A percentile compares a stretch with the other conserved stretches of the same genome.
These are phyloP conservation scores for Cutaneotrichosporon sp. DNA, from an alignment of 1,284 basidiomycete species.

Conservation along the genomic window DNA sequence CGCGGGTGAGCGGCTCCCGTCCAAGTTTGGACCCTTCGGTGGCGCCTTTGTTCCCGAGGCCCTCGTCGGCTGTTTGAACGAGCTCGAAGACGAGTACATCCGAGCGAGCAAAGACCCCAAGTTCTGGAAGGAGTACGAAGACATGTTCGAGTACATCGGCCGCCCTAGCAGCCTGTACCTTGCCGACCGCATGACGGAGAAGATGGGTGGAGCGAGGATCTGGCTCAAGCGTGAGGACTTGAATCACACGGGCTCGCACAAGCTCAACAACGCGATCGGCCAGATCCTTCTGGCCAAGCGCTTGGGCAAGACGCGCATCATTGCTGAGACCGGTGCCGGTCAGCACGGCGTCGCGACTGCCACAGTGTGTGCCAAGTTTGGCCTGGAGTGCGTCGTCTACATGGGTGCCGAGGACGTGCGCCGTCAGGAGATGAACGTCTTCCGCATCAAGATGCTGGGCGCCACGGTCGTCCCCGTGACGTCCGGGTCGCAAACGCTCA, in stretches of 20 bases:
- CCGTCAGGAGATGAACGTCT: conserved; percentile 93
- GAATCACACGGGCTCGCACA: conserved; percentile 96
- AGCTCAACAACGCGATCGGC: conserved; percentile 94
- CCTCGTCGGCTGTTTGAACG: conserved; percentile 81
- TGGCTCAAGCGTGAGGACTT: conserved; percentile 77
- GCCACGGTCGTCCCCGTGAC: conserved; percentile 91
- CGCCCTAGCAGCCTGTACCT: conserved; percentile 70
- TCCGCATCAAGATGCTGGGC: conserved; percentile 96
- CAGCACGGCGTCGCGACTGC: conserved; percentile 99
- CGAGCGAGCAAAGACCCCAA: conserved; percentile 79
- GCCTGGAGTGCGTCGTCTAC: conserved; percentile 91
- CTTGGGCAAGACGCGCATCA: conserved; percentile 93
- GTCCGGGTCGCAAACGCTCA: conserved; percentile 91
- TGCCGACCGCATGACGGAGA: conserved; percentile 70
- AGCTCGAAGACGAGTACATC: conserved; percentile 89
- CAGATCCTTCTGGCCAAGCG: conserved; percentile 90
- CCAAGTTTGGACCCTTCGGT: conserved; percentile 91
- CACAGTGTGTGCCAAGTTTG: conserved; percentile 95
- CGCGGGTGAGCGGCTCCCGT: conserved; percentile 61
- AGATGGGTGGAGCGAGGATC: conserved; percentile 84
- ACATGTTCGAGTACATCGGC: conserved; percentile 87
- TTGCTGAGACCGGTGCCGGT: conserved; percentile 97
- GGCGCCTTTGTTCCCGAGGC: conserved; percentile 97
- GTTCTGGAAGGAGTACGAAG: conserved; percentile 91
- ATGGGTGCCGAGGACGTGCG: conserved; percentile 99